Evolutionary conservation across 2,329 filamentous ascomycete genomes (phyloP), one percentile per base, ranked within the genome.

Genomic region (Metarhizium robertsii): DNA sequence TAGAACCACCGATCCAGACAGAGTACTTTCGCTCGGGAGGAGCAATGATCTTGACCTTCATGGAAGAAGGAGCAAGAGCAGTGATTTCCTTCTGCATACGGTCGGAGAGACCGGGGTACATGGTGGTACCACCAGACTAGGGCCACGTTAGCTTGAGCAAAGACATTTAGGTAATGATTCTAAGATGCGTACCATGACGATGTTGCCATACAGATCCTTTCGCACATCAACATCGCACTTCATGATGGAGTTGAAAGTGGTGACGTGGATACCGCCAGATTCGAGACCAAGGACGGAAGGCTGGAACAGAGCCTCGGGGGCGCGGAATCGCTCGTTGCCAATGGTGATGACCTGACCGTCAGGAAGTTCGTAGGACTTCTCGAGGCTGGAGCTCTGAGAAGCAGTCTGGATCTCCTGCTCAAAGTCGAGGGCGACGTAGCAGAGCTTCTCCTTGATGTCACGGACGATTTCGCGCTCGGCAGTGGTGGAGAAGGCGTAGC

Each of bases 71-170:
- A 75, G 94, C 94, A 79, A 99, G 89, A 75, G 92, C 88, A 76
- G 92, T 97, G 77, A 99, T 97, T 85, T 99, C 94, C 90, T 99
- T 97, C 82, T 99, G 94, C 94, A 99, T 97, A 86, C 94, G 94
- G 84, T 99, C 94, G 77, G 92, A 95, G 79, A 99, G 95, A 91
- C 94, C 94, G 70, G 94, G 94, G 85, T 97, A 99, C 94, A 99
- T 97, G 77, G 94, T 99, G 73, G 94, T 99, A 86, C 94, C 94
- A 88, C 94, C 94, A 85, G 94, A 99, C 92, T 96, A 52, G 67
- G 16, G 38, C 16, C 4, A 45, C 1, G 18, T 45, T 45, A 45
- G 42, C 42, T 45, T 20, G n/a, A 20, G 14, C 6, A 11, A 6
- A 20, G n/a, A 20, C 6, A 43, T 45, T 18, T 0, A 20, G 16